Evolutionary conservation across 345 rosid genomes (phyloP), one percentile per base, ranked within the genome.

Genomic region (Ceriops decandra): DNA sequence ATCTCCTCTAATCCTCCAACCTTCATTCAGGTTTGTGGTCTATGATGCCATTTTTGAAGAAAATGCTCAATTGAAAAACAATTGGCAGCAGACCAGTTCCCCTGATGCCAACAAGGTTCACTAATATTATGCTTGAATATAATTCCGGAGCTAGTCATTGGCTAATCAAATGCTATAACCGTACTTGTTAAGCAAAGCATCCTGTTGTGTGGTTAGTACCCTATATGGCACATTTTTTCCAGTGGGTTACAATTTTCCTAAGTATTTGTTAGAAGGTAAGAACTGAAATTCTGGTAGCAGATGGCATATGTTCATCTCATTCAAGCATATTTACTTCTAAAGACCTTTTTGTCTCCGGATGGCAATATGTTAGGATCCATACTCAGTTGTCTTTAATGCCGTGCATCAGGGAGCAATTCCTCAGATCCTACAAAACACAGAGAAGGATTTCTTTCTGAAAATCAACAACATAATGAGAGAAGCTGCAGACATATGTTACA

Each of bases 11-110:
- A 77, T 21, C 87, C 89, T 62, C 35, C 80, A 54, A 85, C 88
- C 11, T 82, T 89, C 47, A 63, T 78, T 71, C 96, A 89, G 90
- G 90, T 85, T 54, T 20, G 58, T 54, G 30, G 27, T 54, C 28
- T 15, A 54, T 22, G 24, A 22, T 22, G 16, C 17, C 24, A 24
- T 56, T 27, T 24, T 56, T 56, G 28, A 56, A 27, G 7, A 24
- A 15, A 2, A 15, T 42, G 49, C 49, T 42, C 49, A 42, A 13
- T 11, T 42, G 15, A 15, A 42, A 42, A 42, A 13, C 17, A 42
- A 42, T 11, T 42, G 16, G 49, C 13, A 42, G 49, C 49, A 42
- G 16, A 42, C 49, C 49, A 42, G 5, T 42, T 11, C 49, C 17
- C 49, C 4, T 5, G 17, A 42, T 15, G 49, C 49, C 49, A 42